These are phyloP conservation scores for Raffaelea arxii DNA, from an alignment of 2,329 filamentous ascomycete species.

Conservation along the genomic window DNA sequence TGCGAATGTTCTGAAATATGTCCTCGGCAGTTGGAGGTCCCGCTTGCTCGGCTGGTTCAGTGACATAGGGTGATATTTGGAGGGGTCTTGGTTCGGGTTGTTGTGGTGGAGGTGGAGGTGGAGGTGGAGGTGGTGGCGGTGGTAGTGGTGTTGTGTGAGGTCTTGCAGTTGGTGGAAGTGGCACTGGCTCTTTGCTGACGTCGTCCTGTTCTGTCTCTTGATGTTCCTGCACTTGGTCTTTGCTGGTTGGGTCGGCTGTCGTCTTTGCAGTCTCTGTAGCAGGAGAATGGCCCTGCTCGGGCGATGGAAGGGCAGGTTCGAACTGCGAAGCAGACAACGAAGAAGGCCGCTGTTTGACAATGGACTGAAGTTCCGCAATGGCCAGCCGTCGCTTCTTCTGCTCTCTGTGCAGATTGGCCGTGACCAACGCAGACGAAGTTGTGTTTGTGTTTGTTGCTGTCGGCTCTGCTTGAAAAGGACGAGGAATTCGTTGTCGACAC, in stretches of 20 bases:
- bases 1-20: constrained; percentile 49
- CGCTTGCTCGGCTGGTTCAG: background rate
- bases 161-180: no score
- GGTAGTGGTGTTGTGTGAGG: background rate
- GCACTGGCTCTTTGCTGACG: no score
- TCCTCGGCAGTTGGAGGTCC: constrained; percentile 33
- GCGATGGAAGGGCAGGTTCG: no score
- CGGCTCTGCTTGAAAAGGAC: constrained; percentile 10
- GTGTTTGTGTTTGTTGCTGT: constrained; percentile 3
- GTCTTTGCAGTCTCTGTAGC: no score
- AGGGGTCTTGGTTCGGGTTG: background rate
- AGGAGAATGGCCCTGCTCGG: no score
- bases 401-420: constrained; percentile 36
- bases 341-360: constrained; percentile 43
- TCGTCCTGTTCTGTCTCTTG: no score
- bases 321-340: constrained; percentile 32
- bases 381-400: constrained; percentile 47
- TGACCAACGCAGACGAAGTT: constrained; percentile 23
- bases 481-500: constrained; percentile 22
- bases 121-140: background rate
- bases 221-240: no score
- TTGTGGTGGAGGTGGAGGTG: background rate
- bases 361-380: constrained; percentile 53
- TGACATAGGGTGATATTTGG: background rate
- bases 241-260: no score